Evolutionary conservation across 306 rosid genomes (phyloP).

Genomic region (Astragalus glycyphyllos): DNA sequence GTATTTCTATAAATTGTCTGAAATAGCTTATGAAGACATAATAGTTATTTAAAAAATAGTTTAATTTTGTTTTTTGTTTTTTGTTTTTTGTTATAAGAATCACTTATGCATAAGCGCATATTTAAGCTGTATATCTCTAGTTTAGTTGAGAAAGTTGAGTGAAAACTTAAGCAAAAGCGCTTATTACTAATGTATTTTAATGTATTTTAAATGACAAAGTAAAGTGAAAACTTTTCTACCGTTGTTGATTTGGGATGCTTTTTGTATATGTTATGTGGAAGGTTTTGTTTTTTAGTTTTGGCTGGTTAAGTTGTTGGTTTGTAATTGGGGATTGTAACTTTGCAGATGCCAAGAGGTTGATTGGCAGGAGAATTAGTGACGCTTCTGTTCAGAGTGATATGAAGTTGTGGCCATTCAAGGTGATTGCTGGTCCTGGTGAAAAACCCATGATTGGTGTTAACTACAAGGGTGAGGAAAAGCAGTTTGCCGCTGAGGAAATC

Average conservation of each 20-base stretch:
- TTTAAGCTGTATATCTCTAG: too few relatives aligned
- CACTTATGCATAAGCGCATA: too few relatives aligned
- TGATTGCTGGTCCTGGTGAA: constrained; percentile 59
- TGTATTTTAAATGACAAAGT: background rate
- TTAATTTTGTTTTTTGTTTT: too few relatives aligned
- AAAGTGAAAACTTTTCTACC: background rate
- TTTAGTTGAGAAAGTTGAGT: background rate
- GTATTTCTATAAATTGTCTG: too few relatives aligned
- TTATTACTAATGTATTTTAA: too few relatives aligned
- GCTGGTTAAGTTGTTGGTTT: background rate
- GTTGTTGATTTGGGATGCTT: background rate
- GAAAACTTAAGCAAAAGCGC: too few relatives aligned
- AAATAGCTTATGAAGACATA: too few relatives aligned
- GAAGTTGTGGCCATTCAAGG: constrained; percentile 80
- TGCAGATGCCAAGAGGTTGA: constrained; percentile 79
- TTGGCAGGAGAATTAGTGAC: constrained; percentile 76
- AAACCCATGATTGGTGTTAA: constrained; percentile 70
- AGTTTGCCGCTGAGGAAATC: constrained; percentile 67
- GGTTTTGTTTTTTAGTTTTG: background rate
- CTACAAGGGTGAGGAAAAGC: constrained; percentile 70
- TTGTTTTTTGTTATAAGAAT: too few relatives aligned
- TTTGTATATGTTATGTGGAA: background rate
- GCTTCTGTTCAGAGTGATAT: constrained; percentile 75
- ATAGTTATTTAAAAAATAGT: too few relatives aligned
- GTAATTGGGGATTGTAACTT: constrained; percentile 9